These are phyloP conservation scores for Fusarium longipes DNA, from an alignment of 2,329 filamentous ascomycete species.

Conservation along the genomic window DNA sequence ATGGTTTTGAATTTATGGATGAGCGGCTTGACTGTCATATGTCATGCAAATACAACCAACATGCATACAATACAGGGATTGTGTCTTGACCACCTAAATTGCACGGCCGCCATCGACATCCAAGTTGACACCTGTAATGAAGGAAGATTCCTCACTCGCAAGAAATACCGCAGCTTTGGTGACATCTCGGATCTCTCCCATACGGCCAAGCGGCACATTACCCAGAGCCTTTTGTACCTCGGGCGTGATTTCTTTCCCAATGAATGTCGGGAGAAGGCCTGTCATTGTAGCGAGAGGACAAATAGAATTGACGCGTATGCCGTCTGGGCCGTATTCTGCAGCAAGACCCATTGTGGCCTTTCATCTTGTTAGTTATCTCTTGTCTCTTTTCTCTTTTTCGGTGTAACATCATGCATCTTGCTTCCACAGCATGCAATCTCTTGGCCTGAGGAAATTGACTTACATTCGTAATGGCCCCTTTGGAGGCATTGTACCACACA, in stretches of 20 bases:
- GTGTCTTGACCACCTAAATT: not conserved
- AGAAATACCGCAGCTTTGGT: conserved; percentile 77
- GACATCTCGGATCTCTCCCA: conserved; percentile 61
- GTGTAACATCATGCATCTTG: not conserved
- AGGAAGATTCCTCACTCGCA: conserved; percentile 76
- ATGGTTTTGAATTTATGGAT: not conserved
- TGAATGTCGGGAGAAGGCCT: conserved; percentile 53
- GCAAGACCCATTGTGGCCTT: conserved; percentile 66
- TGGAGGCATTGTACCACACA: conserved; percentile 78
- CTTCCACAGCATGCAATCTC: not conserved
- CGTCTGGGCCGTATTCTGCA: conserved; percentile 76
- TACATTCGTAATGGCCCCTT: conserved; percentile 71
- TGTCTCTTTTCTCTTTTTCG: not conserved
- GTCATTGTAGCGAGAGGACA: conserved; percentile 70
- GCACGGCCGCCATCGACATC: conserved; percentile 54
- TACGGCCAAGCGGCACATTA: conserved; percentile 65
- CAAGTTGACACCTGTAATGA: conserved; percentile 78
- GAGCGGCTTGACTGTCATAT: not conserved
- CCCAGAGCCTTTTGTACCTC: conserved; percentile 69
- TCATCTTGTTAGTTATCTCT: not conserved
- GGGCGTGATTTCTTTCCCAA: conserved; percentile 70
- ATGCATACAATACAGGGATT: not conserved
- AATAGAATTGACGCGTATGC: conserved; percentile 79
- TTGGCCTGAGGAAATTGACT: not conserved
- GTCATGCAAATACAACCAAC: not conserved